Conservation (phyloP, 2,329 filamentous ascomycete species). For the Hyphodiscus sp. region DNA sequence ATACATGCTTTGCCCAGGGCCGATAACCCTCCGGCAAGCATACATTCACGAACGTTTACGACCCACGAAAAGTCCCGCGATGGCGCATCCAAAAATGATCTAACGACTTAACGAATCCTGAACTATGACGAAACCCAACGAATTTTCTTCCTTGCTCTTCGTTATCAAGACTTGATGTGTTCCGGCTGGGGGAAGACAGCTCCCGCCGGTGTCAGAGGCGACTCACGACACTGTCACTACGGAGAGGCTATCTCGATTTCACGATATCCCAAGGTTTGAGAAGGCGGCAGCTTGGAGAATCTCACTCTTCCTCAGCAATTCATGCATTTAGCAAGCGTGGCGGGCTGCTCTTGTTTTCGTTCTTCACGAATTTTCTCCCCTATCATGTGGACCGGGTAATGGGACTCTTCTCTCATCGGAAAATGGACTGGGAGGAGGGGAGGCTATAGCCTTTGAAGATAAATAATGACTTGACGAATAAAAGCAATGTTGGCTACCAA, state of each 20-base stretch:
- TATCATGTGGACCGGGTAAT: constrained; percentile 5
- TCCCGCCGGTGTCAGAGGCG: constrained; percentile 29
- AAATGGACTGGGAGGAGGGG: constrained; percentile 4
- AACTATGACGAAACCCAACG: constrained; percentile 16
- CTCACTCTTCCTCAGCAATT: constrained; percentile 13
- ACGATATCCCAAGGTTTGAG: constrained; percentile 7
- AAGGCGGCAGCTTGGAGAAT: constrained; percentile 14
- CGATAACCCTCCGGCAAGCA: constrained; percentile 7
- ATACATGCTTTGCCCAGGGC: constrained; percentile 8
- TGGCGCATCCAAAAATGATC: constrained; percentile 13
- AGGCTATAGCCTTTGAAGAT: constrained; percentile 4
- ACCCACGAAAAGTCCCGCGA: constrained; percentile 14
- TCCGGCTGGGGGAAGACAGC: constrained; percentile 26
- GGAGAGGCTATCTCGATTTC: constrained; percentile 16
- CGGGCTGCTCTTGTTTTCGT: constrained; percentile 14
- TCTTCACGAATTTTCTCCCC: constrained; percentile 13
- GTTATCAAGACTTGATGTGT: constrained; percentile 15
- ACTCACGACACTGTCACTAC: constrained; percentile 27
- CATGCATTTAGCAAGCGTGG: constrained; percentile 30
- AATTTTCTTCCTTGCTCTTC: constrained; percentile 13
- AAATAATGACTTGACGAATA: constrained; percentile 12
- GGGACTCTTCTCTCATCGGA: constrained; percentile 8
- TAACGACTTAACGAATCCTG: constrained; percentile 16
- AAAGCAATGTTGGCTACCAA: constrained; percentile 14
- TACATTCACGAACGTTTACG: constrained; percentile 14